Base-by-base conservation (phyloP, 1,284 basidiomycete species). In the Calocybe gambosa region DNA sequence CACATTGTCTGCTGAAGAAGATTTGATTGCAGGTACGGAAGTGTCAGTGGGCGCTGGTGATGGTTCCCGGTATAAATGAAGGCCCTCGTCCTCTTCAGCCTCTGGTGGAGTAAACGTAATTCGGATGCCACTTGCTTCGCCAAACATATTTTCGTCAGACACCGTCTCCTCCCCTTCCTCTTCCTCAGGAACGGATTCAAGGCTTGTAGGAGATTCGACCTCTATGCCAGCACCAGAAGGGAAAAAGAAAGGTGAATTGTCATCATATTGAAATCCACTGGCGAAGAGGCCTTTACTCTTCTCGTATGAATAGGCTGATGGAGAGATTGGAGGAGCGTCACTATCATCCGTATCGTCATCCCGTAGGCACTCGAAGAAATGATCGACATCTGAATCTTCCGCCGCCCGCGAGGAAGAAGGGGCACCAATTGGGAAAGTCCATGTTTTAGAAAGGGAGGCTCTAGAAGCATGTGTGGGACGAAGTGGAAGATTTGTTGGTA, bases 331-430 rank as follows among this genome's bases (percentile, higher is more conserved):
- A 3, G 73, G 68, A 13, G 73, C 72, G 40, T 68, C 45, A 16
- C 49, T 50, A 21, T 58, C 55, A 23, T 58, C 57, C 5, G 50
- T 54, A 35, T 73, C 67, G 52, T 79, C 77, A 46, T 84, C 83
- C 43, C 82, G 80, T 52, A 88, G 62, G 55, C 85, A 89, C 33
- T 75, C 80, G 56, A 89, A 89, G 71, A 89, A 89, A 26, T 68
- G 74, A 57, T 89, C 85, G 21, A 80, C 68, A 7, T 70, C 62
- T n/a, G 59, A 45, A n/a, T 65, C 59, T 1, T 54, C 43, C 1
- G 60, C 50, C 1, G 56, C 56, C 16, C 56, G 33, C 7, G 54
- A 47, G 10, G 55, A 46, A 18, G 58, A 43, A 15, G 61, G 62
- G 15, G 58, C 52, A 34, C 63, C 69, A 28, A 61, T 66, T 0